Conservation (phyloP, 2,329 filamentous ascomycete species). For the Phaeosphaeriaceae sp. region DNA sequence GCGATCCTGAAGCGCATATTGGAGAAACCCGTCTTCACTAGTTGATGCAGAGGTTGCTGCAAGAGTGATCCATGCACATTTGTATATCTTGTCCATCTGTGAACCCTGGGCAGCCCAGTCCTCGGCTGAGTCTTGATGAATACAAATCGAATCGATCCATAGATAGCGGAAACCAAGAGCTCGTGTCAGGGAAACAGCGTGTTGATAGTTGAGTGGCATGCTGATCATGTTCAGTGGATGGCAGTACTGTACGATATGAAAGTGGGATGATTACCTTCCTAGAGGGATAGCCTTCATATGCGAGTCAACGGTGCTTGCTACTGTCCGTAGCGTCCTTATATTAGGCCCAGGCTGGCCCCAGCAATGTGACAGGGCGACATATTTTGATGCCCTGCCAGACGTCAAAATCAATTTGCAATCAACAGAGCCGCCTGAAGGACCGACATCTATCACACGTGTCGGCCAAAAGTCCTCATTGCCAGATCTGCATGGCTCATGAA, state of each 20-base stretch:
- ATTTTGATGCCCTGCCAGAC: neutral
- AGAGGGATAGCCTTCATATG: slow-evolving; percentile 1
- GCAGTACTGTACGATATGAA: neutral
- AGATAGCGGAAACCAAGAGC: slow-evolving; percentile 15
- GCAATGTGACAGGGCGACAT: slow-evolving; percentile 4
- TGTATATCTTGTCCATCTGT: slow-evolving; percentile 19
- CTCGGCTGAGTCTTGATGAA: slow-evolving; percentile 17
- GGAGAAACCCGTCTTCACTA: slow-evolving; percentile 8
- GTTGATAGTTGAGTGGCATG: slow-evolving; percentile 7
- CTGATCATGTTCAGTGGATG: neutral
- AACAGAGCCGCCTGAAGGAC: slow-evolving; percentile 1
- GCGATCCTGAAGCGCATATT: slow-evolving; percentile 3
- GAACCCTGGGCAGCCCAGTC: slow-evolving; percentile 20
- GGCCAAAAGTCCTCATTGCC: slow-evolving; percentile 4
- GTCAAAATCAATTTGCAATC: neutral
- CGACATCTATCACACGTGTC: slow-evolving; percentile 3
- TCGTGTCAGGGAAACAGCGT: slow-evolving; percentile 9
- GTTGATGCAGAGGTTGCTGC: slow-evolving; percentile 11
- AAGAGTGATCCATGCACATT: slow-evolving; percentile 13
- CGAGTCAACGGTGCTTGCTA: slow-evolving; percentile 1
- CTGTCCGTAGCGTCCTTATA: neutral
- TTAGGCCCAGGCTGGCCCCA: slow-evolving; percentile 1
- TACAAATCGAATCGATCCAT: slow-evolving; percentile 27
- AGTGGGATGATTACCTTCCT: neutral
- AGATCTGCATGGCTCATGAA: slow-evolving; percentile 1